phyloP scores from a whole-genome alignment of 2,329 filamentous ascomycete species.

The Apiospora koreana region DNA sequence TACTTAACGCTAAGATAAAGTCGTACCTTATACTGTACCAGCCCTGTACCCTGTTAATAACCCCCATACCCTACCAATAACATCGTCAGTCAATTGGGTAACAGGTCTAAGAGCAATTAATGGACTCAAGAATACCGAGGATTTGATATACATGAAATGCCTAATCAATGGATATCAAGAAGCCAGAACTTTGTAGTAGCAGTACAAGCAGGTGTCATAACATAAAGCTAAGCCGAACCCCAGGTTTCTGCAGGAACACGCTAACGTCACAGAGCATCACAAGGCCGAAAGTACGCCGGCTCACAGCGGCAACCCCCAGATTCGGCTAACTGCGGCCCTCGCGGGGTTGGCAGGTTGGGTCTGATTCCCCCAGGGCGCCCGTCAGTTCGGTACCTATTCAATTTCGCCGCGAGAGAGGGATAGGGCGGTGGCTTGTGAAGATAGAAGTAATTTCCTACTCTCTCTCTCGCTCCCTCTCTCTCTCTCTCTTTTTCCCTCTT shows the following conservation, averaged over 20 bases:
- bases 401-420: neutral
- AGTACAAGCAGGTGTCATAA: neutral
- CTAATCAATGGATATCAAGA: too few species aligned
- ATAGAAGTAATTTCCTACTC: neutral
- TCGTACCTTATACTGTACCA: neutral
- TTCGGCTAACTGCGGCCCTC: constrained; percentile 21
- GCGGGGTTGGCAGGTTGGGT: constrained; percentile 15
- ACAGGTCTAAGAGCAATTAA: neutral
- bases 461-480: neutral
- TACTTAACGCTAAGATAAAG: neutral
- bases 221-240: neutral
- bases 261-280: neutral
- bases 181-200: neutral
- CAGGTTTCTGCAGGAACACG: neutral
- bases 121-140: neutral
- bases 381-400: neutral
- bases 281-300: constrained; percentile 11
- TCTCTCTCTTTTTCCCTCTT: neutral
- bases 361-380: neutral
- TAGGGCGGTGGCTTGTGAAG: neutral
- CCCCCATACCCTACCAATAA: neutral
- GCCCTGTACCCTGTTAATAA: neutral
- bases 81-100: neutral
- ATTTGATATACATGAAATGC: neutral
- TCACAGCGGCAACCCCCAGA: constrained; percentile 19